Evolutionary conservation across 2,329 filamentous ascomycete species (phyloP).

Genomic region (Nothophoma quercina): DNA sequence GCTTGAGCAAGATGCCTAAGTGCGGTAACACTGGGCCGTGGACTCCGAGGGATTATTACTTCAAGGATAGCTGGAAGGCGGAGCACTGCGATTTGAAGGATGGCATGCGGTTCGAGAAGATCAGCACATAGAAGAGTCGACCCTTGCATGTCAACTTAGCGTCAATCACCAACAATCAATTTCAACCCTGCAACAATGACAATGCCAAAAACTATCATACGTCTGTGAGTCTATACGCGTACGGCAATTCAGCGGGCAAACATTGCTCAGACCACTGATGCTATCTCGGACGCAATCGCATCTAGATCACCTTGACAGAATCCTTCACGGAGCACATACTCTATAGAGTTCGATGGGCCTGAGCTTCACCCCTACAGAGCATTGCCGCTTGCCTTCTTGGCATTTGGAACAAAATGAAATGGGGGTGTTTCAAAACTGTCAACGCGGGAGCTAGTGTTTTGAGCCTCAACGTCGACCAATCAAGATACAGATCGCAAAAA

Average conservation of each 20-base stretch:
- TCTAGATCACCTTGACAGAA: not conserved
- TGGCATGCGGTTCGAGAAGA: constrained; percentile 48
- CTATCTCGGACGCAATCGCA: too few relatives aligned
- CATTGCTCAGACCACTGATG: too few relatives aligned
- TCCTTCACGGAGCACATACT: not conserved
- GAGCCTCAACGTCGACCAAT: constrained; percentile 6
- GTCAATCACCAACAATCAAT: too few relatives aligned
- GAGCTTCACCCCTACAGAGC: not conserved
- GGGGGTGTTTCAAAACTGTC: constrained; percentile 11
- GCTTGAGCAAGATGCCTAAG: constrained; percentile 54
- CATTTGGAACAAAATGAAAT: constrained; percentile 21
- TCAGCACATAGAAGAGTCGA: constrained; percentile 25
- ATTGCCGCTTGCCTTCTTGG: constrained; percentile 1
- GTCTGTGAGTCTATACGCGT: too few relatives aligned
- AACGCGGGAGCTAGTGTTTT: constrained; percentile 19
- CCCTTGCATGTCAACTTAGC: too few relatives aligned
- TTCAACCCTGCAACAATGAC: too few relatives aligned
- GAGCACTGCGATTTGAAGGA: constrained; percentile 53
- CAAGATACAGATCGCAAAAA: not conserved
- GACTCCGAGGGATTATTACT: constrained; percentile 54
- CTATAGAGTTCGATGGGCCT: not conserved
- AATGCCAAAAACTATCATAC: too few relatives aligned
- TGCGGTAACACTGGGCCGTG: constrained; percentile 56
- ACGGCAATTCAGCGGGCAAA: too few relatives aligned
- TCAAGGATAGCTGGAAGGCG: constrained; percentile 53